These are phyloP conservation scores for Boletus tylopilopsis DNA, from an alignment of 768 basidiomycete species.

Conservation along the genomic window DNA sequence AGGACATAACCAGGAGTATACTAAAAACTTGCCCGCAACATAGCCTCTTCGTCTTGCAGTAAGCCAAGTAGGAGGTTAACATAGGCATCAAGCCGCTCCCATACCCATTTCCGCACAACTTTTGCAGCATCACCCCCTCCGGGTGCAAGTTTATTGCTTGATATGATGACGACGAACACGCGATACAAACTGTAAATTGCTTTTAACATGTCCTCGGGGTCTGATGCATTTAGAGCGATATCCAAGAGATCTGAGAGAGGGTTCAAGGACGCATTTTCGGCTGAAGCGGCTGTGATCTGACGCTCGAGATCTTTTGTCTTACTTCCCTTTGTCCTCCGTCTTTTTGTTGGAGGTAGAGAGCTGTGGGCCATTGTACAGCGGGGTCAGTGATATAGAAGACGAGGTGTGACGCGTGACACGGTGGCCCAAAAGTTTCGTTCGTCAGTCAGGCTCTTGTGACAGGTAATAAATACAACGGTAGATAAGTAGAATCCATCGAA, in stretches of 20 bases:
- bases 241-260: conserved; percentile 69
- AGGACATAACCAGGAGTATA: background rate
- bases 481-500: no score
- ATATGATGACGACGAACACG: conserved; percentile 63
- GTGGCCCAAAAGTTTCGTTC: no score
- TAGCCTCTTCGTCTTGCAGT: conserved; percentile 72
- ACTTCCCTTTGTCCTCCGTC: conserved; percentile 38
- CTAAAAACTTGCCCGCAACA: conserved; percentile 56
- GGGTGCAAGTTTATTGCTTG: conserved; percentile 50
- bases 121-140: conserved; percentile 51
- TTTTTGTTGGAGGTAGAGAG: conserved; percentile 52
- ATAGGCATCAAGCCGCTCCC: conserved; percentile 69
- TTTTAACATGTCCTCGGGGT: conserved; percentile 62
- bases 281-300: conserved; percentile 50
- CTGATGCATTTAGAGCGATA: conserved; percentile 44
- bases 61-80: conserved; percentile 64
- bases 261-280: conserved; percentile 65
- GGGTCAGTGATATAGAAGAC: no score
- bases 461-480: no score
- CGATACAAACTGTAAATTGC: conserved; percentile 82
- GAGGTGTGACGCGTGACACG: no score
- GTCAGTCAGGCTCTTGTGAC: no score
- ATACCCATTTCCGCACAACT: conserved; percentile 73
- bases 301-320: conserved; percentile 49
- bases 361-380: conserved; percentile 28